Conservation (phyloP, 2,329 filamentous ascomycete species). For the Calycina herbarum region DNA sequence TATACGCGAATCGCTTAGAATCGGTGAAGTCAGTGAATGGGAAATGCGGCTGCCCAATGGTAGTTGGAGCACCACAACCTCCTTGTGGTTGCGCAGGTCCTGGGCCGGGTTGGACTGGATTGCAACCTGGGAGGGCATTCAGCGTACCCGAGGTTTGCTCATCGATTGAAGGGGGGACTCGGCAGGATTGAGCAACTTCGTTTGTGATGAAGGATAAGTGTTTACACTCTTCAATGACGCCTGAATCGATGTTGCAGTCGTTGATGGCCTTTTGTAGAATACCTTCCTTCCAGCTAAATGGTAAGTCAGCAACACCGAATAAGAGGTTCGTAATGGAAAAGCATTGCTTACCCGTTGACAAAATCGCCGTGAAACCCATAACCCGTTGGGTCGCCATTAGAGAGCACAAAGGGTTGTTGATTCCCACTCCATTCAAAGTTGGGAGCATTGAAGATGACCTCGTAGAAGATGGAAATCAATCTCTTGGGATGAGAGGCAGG, state of each 20-base stretch:
- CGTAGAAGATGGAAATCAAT: slow-evolving; percentile 59
- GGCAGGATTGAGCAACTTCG: slow-evolving; percentile 52
- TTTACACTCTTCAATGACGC: slow-evolving; percentile 45
- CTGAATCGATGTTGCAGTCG: slow-evolving; percentile 47
- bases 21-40: slow-evolving; percentile 45
- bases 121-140: slow-evolving; percentile 55
- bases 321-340: too few relatives aligned
- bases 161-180: slow-evolving; percentile 45
- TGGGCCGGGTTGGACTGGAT: slow-evolving; percentile 40
- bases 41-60: slow-evolving; percentile 48
- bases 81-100: slow-evolving; percentile 35
- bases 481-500: slow-evolving; percentile 53
- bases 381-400: slow-evolving; percentile 51
- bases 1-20: slow-evolving; percentile 54
- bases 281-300: slow-evolving; percentile 44
- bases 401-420: slow-evolving; percentile 54
- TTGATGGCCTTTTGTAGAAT: slow-evolving; percentile 52
- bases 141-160: slow-evolving; percentile 48
- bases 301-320: too few relatives aligned
- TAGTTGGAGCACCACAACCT: slow-evolving; percentile 48
- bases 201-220: slow-evolving; percentile 52
- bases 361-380: slow-evolving; percentile 60
- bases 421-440: slow-evolving; percentile 48
- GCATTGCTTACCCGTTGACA: slow-evolving; percentile 44
- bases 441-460: slow-evolving; percentile 56